Percentiles rank a stretch among this genome's conserved stretches.
phyloP scores from a whole-genome alignment of 1,284 basidiomycete genomes.

The Trametes sp. region DNA sequence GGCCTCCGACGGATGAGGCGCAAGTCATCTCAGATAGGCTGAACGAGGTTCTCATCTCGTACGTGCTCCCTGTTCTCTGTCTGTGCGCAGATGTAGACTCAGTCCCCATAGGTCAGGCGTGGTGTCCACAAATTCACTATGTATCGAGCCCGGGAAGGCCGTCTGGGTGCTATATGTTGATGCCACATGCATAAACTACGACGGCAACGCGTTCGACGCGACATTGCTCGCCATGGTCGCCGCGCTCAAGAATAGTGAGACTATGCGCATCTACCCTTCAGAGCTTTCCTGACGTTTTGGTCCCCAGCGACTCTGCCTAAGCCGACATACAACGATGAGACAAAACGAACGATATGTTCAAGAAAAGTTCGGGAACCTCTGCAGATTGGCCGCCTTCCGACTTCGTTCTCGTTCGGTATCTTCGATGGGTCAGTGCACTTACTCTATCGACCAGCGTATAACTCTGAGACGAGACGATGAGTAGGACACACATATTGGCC shows the following conservation, averaged over 20 bases:
- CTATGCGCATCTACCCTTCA: neutral
- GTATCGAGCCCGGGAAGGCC: slow-evolving; percentile 82
- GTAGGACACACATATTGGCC: slow-evolving; percentile 71
- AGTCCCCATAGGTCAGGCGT: slow-evolving; percentile 65
- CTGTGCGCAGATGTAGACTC: neutral
- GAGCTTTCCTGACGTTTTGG: neutral
- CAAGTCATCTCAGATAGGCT: slow-evolving; percentile 87
- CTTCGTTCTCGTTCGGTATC: slow-evolving; percentile 82
- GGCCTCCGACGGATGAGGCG: slow-evolving; percentile 91
- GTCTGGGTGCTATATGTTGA: slow-evolving; percentile 96
- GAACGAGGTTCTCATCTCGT: slow-evolving; percentile 81
- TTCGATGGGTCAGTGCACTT: slow-evolving; percentile 70
- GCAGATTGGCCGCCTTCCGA: slow-evolving; percentile 58
- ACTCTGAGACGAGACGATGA: neutral
- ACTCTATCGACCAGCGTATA: too few relatives aligned
- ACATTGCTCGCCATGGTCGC: slow-evolving; percentile 87
- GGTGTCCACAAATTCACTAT: slow-evolving; percentile 73
- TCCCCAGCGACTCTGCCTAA: slow-evolving; percentile 76
- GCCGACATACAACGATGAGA: slow-evolving; percentile 77
- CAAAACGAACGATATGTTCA: slow-evolving; percentile 71
- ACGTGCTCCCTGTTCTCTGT: slow-evolving; percentile 36
- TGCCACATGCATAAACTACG: slow-evolving; percentile 94
- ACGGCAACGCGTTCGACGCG: slow-evolving; percentile 95
- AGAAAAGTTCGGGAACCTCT: slow-evolving; percentile 58
- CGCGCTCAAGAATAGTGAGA: slow-evolving; percentile 85